Evolutionary conservation across 495 filamentous ascomycete species (phyloP).

Genomic region (Penicillium turbatum): DNA sequence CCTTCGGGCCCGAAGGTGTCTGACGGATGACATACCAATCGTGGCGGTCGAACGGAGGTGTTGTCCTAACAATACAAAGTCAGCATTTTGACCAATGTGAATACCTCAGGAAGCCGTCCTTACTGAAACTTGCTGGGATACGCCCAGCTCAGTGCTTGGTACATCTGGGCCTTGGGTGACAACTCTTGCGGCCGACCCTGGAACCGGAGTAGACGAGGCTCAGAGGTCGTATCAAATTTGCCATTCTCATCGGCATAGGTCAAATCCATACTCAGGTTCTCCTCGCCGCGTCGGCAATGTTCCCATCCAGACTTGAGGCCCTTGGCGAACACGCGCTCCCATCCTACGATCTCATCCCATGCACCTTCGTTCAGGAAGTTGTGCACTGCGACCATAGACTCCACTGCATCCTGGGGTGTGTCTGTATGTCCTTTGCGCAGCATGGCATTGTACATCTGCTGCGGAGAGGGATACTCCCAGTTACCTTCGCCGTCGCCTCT

Average conservation of each 20-base stretch:
- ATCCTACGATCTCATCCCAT: conserved; percentile 87
- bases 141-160: conserved; percentile 70
- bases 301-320: conserved; percentile 70
- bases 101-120: conserved; percentile 20
- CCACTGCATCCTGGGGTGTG: conserved; percentile 88
- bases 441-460: conserved; percentile 99
- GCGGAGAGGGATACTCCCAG: conserved; percentile 97
- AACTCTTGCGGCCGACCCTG: conserved; percentile 82
- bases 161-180: conserved; percentile 81
- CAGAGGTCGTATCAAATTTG: conserved; percentile 35
- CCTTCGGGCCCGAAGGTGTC: conserved; percentile 55
- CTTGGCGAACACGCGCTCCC: conserved; percentile 79
- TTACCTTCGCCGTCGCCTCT: conserved; percentile 66
- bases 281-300: conserved; percentile 69
- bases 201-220: conserved; percentile 76
- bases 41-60: conserved; percentile 94
- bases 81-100: conserved; percentile 2
- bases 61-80: conserved; percentile 45
- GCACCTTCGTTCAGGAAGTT: conserved; percentile 98
- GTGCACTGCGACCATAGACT: conserved; percentile 94
- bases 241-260: conserved; percentile 37
- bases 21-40: conserved; percentile 89
- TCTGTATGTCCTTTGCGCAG: conserved; percentile 92
- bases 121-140: conserved; percentile 77
- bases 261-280: conserved; percentile 43